Evolutionary conservation across 495 filamentous ascomycete genomes (phyloP), one percentile per base, ranked within the genome.

Genomic region (Xylaria venustula): DNA sequence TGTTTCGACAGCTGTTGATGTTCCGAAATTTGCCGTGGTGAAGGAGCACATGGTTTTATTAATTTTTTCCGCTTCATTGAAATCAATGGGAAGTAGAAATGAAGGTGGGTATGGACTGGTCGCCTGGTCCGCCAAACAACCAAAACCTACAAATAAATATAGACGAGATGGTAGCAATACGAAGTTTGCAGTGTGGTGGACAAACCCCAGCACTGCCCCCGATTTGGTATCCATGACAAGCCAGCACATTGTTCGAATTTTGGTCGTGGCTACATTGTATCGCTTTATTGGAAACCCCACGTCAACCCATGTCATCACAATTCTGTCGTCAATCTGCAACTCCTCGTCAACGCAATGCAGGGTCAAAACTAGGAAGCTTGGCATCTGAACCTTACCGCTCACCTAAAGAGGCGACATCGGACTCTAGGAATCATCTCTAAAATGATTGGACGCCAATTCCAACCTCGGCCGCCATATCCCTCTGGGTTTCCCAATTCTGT

Each of bases 331-430:
- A 44, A 44, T 41, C 28, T 54, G 48, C 32, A 36, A 40, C 28
- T 42, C 8, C 26, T 60, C 40, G 40, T 60, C 20, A 46, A 60
- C 32, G 14, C 47, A 45, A 59, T 59, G 46, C 56, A 59, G 56
- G 56, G 23, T 23, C 56, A 14, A 58, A 48, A 26, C 23, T 26
- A 28, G 58, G 19, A 47, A 44, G 37, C 48, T 60, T 54, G 58
- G 48, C 49, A 28, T 62, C 22, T 45, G 48, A 54, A 37, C 28
- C 57, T 54, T 48, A 66, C 58, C 68, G 63, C 65, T 59, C 34
- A 25, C 20, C 20, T 23, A 28, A 22, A 7, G 23, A 49, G 52
- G 51, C 60, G 60, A 62, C 45, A 62, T 62, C 60, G 60, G 60
- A 54, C 25, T 25, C 50, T 42, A 23, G 23, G 48, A 50, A 47